These are phyloP conservation scores for Lizonia empirigonia DNA, from an alignment of 2,329 filamentous ascomycete genomes.

Conservation along the genomic window DNA sequence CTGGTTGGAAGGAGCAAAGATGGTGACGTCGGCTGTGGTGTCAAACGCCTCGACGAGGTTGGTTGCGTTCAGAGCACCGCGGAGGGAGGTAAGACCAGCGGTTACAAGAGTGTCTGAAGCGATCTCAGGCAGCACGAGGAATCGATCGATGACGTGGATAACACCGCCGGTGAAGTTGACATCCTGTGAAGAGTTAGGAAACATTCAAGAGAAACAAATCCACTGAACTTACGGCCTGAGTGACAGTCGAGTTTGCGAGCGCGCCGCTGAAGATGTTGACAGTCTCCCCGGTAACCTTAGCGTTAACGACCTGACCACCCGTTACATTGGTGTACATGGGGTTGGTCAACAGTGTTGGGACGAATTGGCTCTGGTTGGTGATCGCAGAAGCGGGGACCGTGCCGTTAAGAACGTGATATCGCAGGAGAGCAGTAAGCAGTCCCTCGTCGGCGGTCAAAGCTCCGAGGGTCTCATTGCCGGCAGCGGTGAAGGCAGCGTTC, in stretches of 20 bases:
- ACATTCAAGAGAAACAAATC: neutral
- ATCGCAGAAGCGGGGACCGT: slow-evolving; percentile 50
- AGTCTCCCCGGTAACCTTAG: slow-evolving; percentile 48
- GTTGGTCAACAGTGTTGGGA: slow-evolving; percentile 58
- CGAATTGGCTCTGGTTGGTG: slow-evolving; percentile 51
- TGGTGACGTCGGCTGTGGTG: slow-evolving; percentile 58
- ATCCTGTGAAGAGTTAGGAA: slow-evolving; percentile 37
- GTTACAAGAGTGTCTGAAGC: slow-evolving; percentile 40
- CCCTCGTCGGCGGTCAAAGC: slow-evolving; percentile 37
- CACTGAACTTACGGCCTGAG: slow-evolving; percentile 54
- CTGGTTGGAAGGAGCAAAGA: slow-evolving; percentile 67
- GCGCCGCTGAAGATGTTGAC: slow-evolving; percentile 61
- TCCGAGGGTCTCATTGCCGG: slow-evolving; percentile 47
- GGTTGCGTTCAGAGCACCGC: slow-evolving; percentile 49
- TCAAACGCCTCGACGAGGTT: slow-evolving; percentile 52
- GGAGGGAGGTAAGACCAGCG: slow-evolving; percentile 49
- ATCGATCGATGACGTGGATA: slow-evolving; percentile 54
- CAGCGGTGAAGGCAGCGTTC: slow-evolving; percentile 55
- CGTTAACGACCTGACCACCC: slow-evolving; percentile 63
- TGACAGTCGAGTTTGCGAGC: slow-evolving; percentile 56
- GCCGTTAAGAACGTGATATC: slow-evolving; percentile 65
- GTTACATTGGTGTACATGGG: slow-evolving; percentile 62
- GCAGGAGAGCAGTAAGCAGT: slow-evolving; percentile 55
- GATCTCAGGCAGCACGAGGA: slow-evolving; percentile 49
- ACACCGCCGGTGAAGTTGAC: slow-evolving; percentile 54